phyloP scores from a whole-genome alignment of 805 yeast species.

The Yarrowia deformans region DNA sequence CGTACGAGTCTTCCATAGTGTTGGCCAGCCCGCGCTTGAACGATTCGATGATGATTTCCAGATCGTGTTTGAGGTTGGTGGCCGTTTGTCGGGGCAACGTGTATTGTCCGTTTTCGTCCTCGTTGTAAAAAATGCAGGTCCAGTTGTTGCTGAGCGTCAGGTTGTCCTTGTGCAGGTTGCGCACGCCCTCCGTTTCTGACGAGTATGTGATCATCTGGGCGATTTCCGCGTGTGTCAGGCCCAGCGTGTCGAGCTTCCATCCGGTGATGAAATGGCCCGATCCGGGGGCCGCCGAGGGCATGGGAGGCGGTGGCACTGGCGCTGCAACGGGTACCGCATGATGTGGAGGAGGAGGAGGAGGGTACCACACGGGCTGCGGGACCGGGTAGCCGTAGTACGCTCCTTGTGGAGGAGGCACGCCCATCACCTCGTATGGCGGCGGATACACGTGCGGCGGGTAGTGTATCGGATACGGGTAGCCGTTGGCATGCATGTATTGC shows the following conservation, averaged over 20 bases:
- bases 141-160: constrained; percentile 34
- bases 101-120: constrained; percentile 4
- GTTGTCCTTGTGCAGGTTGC: constrained; percentile 6
- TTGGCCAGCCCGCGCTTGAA: background rate
- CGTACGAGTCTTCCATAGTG: constrained; percentile 4
- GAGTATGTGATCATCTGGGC: constrained; percentile 10
- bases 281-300: constrained; percentile 2
- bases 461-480: constrained; percentile 6
- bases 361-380: background rate
- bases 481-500: background rate
- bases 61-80: constrained; percentile 4
- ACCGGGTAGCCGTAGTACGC: background rate
- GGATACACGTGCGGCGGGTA: constrained; percentile 11
- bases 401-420: background rate
- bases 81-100: constrained; percentile 7
- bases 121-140: constrained; percentile 23
- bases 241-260: constrained; percentile 29
- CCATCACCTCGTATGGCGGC: constrained; percentile 11
- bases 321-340: background rate
- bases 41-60: background rate
- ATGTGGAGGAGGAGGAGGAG: background rate
- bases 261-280: constrained; percentile 28
- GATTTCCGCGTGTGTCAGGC: background rate
- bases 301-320: background rate
- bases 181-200: constrained; percentile 15